Percentiles rank a stretch among this genome's conserved stretches.
Evolutionary conservation across 2,329 filamentous ascomycete species (phyloP).

Genomic region (Colletotrichum euphorbiae): DNA sequence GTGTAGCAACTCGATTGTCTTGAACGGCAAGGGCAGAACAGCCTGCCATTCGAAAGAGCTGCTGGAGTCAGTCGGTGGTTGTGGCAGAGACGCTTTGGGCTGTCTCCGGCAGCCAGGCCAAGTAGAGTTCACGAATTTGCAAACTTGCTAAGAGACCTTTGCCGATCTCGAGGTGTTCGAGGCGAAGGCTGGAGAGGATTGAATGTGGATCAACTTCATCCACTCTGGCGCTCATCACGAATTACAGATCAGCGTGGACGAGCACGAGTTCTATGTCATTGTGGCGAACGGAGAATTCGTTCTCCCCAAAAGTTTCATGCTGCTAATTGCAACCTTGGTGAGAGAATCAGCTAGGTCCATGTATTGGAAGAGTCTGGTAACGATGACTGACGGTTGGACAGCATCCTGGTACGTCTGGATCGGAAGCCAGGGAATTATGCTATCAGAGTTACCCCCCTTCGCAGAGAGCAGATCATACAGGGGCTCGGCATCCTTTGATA

Average conservation of each 20-base stretch:
- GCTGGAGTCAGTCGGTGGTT: conserved; percentile 19
- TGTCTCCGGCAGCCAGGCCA: conserved; percentile 16
- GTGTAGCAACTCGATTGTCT: conserved; percentile 36
- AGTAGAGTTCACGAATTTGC: conserved; percentile 13
- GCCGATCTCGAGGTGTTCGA: conserved; percentile 28
- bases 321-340: conserved; percentile 34
- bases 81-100: conserved; percentile 19
- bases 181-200: conserved; percentile 22
- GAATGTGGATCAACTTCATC: conserved; percentile 37
- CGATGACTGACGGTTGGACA: background rate
- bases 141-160: conserved; percentile 24
- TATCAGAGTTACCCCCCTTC: conserved; percentile 22
- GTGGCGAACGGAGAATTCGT: conserved; percentile 32
- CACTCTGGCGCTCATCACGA: conserved; percentile 33
- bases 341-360: conserved; percentile 22
- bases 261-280: conserved; percentile 32
- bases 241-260: conserved; percentile 31
- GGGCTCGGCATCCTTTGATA: conserved; percentile 30
- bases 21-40: conserved; percentile 32
- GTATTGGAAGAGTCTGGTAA: background rate
- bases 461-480: conserved; percentile 29
- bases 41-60: conserved; percentile 9
- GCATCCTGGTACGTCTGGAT: conserved; percentile 20
- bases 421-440: conserved; percentile 27
- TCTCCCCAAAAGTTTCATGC: conserved; percentile 24